Evolutionary conservation across 345 rosid genomes (phyloP).

Genomic region (Xanthoceras sorbifolium): DNA sequence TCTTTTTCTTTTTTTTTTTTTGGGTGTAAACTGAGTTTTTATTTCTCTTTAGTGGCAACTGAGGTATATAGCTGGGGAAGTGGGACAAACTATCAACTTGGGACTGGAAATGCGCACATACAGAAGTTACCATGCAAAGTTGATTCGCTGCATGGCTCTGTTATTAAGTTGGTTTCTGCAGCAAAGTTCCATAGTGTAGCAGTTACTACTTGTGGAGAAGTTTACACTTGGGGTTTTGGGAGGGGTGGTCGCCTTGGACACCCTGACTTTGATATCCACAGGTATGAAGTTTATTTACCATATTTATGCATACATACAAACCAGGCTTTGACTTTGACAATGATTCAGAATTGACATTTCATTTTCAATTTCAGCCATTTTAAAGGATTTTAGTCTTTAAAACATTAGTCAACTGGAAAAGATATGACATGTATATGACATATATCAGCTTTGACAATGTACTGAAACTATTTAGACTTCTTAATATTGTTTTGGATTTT

Average conservation of each 20-base stretch:
- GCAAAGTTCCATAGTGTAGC: conserved; percentile 96
- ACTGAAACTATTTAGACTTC: not conserved
- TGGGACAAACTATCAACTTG: conserved; percentile 96
- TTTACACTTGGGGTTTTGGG: conserved; percentile 97
- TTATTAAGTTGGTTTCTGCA: conserved; percentile 75
- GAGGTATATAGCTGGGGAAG: conserved; percentile 99
- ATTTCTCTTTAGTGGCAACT: conserved; percentile 57
- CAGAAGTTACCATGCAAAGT: conserved; percentile 92
- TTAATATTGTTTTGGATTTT: not conserved
- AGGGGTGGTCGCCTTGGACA: conserved; percentile 99
- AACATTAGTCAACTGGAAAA: not conserved
- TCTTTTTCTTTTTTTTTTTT: conserved; percentile 14
- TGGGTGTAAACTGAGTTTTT: conserved; percentile 11
- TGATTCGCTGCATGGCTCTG: conserved; percentile 79
- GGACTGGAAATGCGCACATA: conserved; percentile 87
- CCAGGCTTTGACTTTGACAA: not conserved
- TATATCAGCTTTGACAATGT: not conserved
- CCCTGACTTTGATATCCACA: conserved; percentile 98
- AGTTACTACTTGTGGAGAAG: conserved; percentile 70
- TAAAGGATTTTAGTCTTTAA: not conserved
- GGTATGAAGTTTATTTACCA: conserved; percentile 39
- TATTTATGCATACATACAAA: not conserved
- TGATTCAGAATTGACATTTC: not conserved
- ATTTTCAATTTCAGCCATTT: not conserved
- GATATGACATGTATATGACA: not conserved